phyloP scores from a whole-genome alignment of 768 basidiomycete species.

The Mycena maculata region DNA sequence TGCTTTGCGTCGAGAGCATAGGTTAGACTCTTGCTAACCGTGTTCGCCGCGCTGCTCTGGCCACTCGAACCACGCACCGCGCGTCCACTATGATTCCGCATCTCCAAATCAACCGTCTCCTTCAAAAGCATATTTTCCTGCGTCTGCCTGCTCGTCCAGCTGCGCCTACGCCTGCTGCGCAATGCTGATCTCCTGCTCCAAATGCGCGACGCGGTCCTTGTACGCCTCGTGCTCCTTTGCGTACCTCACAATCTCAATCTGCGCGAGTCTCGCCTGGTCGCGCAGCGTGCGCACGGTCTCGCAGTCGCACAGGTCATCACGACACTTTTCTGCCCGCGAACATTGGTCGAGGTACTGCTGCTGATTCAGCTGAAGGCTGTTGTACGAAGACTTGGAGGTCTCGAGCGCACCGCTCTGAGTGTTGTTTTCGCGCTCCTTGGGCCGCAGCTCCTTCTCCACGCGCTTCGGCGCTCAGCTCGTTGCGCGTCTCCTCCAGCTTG shows the following conservation, averaged over 20 bases:
- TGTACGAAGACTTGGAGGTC: conserved; percentile 76
- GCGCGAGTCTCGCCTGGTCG: conserved; percentile 68
- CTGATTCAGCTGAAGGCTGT: conserved; percentile 81
- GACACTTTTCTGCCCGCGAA: conserved; percentile 80
- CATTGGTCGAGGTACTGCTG: conserved; percentile 92
- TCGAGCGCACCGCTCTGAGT: conserved; percentile 79
- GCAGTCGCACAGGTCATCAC: conserved; percentile 76
- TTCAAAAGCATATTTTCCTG: conserved; percentile 93
- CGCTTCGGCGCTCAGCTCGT: conserved; percentile 84
- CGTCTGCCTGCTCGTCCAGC: conserved; percentile 93
- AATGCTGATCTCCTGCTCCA: conserved; percentile 77
- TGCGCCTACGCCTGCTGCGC: conserved; percentile 79
- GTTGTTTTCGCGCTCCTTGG: conserved; percentile 82
- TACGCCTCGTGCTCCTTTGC: conserved; percentile 74
- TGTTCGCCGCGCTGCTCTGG: conserved; percentile 61
- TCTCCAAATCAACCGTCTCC: conserved; percentile 95
- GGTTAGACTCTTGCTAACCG: conserved; percentile 80
- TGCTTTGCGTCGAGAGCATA: no score
- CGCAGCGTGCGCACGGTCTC: conserved; percentile 77
- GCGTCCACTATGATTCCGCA: conserved; percentile 65
- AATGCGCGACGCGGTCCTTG: conserved; percentile 74
- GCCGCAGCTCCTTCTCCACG: conserved; percentile 92
- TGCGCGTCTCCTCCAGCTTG: conserved; percentile 79
- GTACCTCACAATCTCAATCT: conserved; percentile 76
- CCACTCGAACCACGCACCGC: conserved; percentile 54